A percentile compares a stretch with the other conserved stretches of the same genome.
phyloP scores from a whole-genome alignment of 257 asterid genomes.

The Solanum arcanum region DNA sequence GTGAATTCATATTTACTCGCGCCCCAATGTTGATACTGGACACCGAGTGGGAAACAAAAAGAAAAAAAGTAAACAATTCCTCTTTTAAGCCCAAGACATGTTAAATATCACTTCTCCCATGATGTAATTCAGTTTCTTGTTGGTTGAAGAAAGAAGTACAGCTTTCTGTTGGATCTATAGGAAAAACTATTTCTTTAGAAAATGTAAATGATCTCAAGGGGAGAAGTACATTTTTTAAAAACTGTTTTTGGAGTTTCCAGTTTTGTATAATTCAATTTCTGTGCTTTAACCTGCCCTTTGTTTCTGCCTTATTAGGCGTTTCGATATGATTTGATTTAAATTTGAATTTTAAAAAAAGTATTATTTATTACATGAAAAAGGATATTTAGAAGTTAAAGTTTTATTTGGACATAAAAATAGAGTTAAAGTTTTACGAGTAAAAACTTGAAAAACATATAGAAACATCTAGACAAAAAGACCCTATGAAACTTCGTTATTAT shows the following conservation, averaged over 20 bases:
- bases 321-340: neutral
- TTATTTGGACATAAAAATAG: neutral
- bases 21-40: neutral
- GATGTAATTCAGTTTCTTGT: neutral
- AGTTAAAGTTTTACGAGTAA: neutral
- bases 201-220: neutral
- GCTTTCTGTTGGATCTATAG: neutral
- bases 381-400: neutral
- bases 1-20: neutral
- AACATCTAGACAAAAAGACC: neutral
- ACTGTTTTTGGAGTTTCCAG: neutral
- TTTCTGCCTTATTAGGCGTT: neutral
- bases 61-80: neutral
- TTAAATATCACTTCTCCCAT: neutral
- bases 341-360: neutral
- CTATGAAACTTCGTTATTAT: neutral
- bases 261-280: neutral
- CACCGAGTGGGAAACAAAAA: neutral
- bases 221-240: neutral
- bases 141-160: neutral
- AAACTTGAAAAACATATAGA: neutral
- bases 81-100: neutral
- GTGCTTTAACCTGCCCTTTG: neutral
- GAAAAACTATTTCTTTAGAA: neutral
- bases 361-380: neutral